Base-by-base conservation (phyloP, 176 grass and related monocot species). In the Elaeis guineensis region DNA sequence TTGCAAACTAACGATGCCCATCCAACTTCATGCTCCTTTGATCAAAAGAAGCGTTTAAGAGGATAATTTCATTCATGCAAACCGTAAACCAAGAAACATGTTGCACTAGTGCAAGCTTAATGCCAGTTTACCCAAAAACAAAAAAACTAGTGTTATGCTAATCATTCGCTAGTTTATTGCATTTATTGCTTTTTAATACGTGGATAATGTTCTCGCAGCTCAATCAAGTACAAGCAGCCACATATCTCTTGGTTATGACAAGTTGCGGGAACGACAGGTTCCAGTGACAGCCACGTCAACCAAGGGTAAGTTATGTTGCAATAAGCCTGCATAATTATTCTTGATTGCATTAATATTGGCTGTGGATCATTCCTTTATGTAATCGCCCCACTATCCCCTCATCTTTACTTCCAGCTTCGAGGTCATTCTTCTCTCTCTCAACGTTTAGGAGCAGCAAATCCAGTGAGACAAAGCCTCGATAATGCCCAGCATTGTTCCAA, bases 361-460 rank as follows among this genome's bases (percentile, higher is more conserved):
- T 48, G 19, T 19, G 71, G 69, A 61, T 52, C 54, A 55, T 55
- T 17, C 18, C 55, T 32, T 49, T 1, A 51, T 48, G 52, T 23
- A 25, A 52, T 68, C 52, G 55, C 30, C 9, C 52, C 65, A 57
- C 35, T 50, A 58, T 71, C 24, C 1, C 58, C 51, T 67, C 55
- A 63, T 28, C 69, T 72, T 26, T 75, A 65, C 72, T 64, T 77
- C 23, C 70, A 99, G 88, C 85, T 63, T 82, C 88, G 26, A 89
- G 94, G 67, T 89, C 94, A 29, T 99, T 99, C 73, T 99, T 93
- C 85, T 99, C 88, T 52, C 88, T 99, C 28, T 92, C 93, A 74
- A 99, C 83, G 72, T 99, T 99, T 79, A 78, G 94, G 82, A 99
- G 94, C 79, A 99, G 81, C 88, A 99, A 78, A 72, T 93, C 85